Percentiles rank a stretch among this genome's conserved stretches.
phyloP scores from a whole-genome alignment of 2,329 filamentous ascomycete genomes.

The Epichloe brachyelytri region DNA sequence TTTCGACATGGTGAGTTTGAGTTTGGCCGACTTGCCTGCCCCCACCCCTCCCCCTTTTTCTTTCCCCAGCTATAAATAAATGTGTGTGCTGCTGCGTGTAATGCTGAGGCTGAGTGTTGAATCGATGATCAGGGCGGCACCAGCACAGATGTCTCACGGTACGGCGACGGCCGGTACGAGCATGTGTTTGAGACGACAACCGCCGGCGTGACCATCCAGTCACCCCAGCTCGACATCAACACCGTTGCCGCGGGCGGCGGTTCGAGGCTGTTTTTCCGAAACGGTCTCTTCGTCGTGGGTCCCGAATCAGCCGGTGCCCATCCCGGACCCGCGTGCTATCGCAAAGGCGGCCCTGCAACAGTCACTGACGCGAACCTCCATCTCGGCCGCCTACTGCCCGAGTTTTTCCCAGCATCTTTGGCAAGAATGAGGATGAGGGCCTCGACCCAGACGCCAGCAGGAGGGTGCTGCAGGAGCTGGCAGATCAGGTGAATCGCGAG shows the following conservation, averaged over 20 bases:
- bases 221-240: conserved; percentile 69
- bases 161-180: conserved; percentile 31
- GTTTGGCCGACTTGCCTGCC: neutral
- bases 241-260: conserved; percentile 68
- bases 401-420: conserved; percentile 54
- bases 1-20: conserved; percentile 45
- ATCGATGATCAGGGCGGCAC: conserved; percentile 38
- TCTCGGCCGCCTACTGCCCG: conserved; percentile 44
- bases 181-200: conserved; percentile 60
- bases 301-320: conserved; percentile 60
- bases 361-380: conserved; percentile 63
- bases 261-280: conserved; percentile 56
- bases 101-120: too few relatives aligned
- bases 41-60: neutral
- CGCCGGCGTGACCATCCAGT: conserved; percentile 66
- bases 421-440: conserved; percentile 11
- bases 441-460: conserved; percentile 28
- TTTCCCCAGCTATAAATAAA: neutral
- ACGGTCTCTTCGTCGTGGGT: conserved; percentile 60
- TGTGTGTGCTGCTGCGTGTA: too few relatives aligned
- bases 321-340: conserved; percentile 59
- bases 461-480: conserved; percentile 28
- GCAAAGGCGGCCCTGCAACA: conserved; percentile 58
- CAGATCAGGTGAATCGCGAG: conserved; percentile 26
- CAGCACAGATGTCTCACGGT: conserved; percentile 61